These are phyloP conservation scores for Talaromyces trachyspermus DNA, from an alignment of 495 filamentous ascomycete genomes.

Conservation along the genomic window DNA sequence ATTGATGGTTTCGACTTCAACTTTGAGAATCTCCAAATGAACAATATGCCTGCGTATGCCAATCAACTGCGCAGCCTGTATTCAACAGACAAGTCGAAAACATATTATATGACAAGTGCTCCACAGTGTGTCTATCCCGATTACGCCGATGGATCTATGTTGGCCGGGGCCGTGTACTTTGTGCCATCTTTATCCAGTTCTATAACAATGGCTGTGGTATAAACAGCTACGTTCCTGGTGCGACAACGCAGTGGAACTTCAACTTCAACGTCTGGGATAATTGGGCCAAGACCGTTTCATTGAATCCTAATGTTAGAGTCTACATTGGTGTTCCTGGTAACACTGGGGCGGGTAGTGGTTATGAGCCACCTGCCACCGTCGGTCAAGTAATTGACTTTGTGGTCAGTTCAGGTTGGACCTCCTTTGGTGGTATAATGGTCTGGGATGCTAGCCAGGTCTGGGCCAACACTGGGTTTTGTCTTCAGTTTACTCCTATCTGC, in stretches of 20 bases:
- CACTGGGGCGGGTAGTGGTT: slow-evolving; percentile 49
- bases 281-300: slow-evolving; percentile 56
- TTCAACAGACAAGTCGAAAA: slow-evolving; percentile 39
- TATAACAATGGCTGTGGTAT: slow-evolving; percentile 69
- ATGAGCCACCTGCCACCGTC: slow-evolving; percentile 39
- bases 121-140: slow-evolving; percentile 65
- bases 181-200: slow-evolving; percentile 65
- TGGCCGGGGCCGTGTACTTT: slow-evolving; percentile 44
- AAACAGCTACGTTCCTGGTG: slow-evolving; percentile 37
- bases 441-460: slow-evolving; percentile 63
- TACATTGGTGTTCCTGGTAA: slow-evolving; percentile 60
- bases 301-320: slow-evolving; percentile 57
- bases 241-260: slow-evolving; percentile 47
- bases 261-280: slow-evolving; percentile 66
- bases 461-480: slow-evolving; percentile 45
- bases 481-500: slow-evolving; percentile 2
- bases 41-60: slow-evolving; percentile 48
- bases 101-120: slow-evolving; percentile 56
- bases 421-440: slow-evolving; percentile 65
- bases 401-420: slow-evolving; percentile 38
- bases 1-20: slow-evolving; percentile 72
- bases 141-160: slow-evolving; percentile 46
- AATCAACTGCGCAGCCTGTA: slow-evolving; percentile 47
- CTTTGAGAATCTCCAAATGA: slow-evolving; percentile 41
- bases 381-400: slow-evolving; percentile 41